Percentiles rank a stretch among this genome's conserved stretches.
Conservation (phyloP, 192 early-diverging fungal genomes). For the Coemansia sp. region DNA sequence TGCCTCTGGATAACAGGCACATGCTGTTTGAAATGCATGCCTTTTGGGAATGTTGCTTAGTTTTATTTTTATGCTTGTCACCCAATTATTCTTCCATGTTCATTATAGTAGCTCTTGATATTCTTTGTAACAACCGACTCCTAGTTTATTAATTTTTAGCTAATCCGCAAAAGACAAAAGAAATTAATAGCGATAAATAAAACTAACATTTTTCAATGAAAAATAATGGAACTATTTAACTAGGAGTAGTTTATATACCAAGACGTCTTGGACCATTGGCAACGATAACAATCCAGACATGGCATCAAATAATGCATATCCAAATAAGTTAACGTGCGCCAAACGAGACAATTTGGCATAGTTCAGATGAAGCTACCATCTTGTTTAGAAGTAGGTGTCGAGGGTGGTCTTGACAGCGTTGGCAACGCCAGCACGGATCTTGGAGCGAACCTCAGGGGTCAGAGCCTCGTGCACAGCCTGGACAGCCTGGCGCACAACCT, state of each 20-base stretch:
- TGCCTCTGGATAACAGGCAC: neutral
- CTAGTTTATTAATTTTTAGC: constrained; percentile 4
- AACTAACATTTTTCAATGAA: neutral
- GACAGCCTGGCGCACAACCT: constrained; percentile 56
- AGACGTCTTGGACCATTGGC: neutral
- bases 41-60: no score
- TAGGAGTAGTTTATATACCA: neutral
- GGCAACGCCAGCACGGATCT: constrained; percentile 54
- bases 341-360: neutral
- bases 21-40: no score
- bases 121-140: neutral
- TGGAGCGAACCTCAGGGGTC: constrained; percentile 55
- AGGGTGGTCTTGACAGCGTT: constrained; percentile 58
- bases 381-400: constrained; percentile 54
- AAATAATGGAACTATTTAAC: neutral
- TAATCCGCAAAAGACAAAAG: constrained; percentile 2
- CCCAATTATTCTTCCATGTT: neutral
- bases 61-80: no score
- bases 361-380: neutral
- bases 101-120: neutral
- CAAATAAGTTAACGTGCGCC: neutral
- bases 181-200: constrained; percentile 5
- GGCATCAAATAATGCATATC: neutral
- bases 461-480: constrained; percentile 54
- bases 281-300: neutral